Percentiles rank a stretch among this genome's conserved stretches.
Evolutionary conservation across 176 grass and related monocot species (phyloP).

Genomic region (Bothriochloa decipiens): DNA sequence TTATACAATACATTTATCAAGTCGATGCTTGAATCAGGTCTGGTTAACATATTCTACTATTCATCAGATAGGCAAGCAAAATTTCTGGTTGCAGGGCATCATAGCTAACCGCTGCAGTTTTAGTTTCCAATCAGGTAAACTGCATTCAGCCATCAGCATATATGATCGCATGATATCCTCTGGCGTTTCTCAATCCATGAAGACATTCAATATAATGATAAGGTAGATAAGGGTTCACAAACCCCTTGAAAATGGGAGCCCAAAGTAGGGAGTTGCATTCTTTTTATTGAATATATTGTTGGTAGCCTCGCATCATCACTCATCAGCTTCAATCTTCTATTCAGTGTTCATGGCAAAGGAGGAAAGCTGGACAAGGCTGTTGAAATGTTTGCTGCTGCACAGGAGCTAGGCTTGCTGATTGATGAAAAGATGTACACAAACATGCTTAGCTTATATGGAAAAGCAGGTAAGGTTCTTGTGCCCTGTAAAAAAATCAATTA

Average conservation of each 20-base stretch:
- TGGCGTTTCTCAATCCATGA: slow-evolving; percentile 58
- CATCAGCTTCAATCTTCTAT: slow-evolving; percentile 45
- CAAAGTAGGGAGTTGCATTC: background rate
- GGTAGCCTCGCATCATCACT: slow-evolving; percentile 13
- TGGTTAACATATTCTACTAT: slow-evolving; percentile 31
- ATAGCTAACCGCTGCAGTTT: slow-evolving; percentile 38
- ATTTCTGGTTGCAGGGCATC: background rate
- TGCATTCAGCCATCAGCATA: slow-evolving; percentile 70
- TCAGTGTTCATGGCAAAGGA: slow-evolving; percentile 89
- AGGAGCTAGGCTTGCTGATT: slow-evolving; percentile 52
- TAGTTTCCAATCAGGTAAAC: slow-evolving; percentile 73
- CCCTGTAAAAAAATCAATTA: background rate
- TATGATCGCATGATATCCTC: slow-evolving; percentile 84
- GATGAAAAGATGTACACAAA: slow-evolving; percentile 89
- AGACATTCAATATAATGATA: slow-evolving; percentile 95
- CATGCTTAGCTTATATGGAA: slow-evolving; percentile 89
- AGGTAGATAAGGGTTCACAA: slow-evolving; percentile 53
- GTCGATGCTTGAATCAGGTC: slow-evolving; percentile 90
- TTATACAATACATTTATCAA: slow-evolving; percentile 93
- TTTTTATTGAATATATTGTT: slow-evolving; percentile 2
- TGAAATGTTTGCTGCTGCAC: slow-evolving; percentile 72
- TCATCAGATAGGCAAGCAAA: slow-evolving; percentile 30
- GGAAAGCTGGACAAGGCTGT: slow-evolving; percentile 87
- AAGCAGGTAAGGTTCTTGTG: slow-evolving; percentile 60
- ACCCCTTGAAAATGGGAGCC: background rate